Conservation (phyloP, 1,284 basidiomycete genomes). For the Pseudozyma sp. region DNA sequence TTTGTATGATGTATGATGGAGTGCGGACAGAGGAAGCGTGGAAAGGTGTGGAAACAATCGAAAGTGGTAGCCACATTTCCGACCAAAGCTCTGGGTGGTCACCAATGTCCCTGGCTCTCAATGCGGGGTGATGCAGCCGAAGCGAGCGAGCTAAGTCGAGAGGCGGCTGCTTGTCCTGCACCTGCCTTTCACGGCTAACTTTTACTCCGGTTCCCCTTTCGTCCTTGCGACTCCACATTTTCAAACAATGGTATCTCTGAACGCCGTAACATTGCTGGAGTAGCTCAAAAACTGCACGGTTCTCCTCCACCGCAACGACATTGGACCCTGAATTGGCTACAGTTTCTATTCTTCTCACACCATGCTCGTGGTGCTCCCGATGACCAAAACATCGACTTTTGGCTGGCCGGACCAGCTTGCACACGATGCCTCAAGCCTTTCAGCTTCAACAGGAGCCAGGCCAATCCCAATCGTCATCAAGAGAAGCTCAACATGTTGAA, state of each 20-base stretch:
- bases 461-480: neutral
- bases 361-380: neutral
- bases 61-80: neutral
- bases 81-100: no score
- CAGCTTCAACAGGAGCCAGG: neutral
- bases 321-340: slow-evolving; percentile 22
- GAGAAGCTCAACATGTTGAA: neutral
- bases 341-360: neutral
- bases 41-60: slow-evolving; percentile 4
- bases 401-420: neutral
- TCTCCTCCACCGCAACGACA: neutral
- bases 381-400: no score
- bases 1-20: neutral
- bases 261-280: no score
- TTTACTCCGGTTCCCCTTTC: no score
- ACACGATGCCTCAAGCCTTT: slow-evolving; percentile 16
- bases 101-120: no score
- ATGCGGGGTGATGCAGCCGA: no score
- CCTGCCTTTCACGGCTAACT: no score
- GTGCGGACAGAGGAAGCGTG: slow-evolving; percentile 7
- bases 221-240: neutral
- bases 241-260: no score
- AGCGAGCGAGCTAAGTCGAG: no score
- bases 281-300: slow-evolving; percentile 6
- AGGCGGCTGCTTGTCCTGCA: no score